phyloP scores from a whole-genome alignment of 306 rosid species.

The Pyrus betulifolia region DNA sequence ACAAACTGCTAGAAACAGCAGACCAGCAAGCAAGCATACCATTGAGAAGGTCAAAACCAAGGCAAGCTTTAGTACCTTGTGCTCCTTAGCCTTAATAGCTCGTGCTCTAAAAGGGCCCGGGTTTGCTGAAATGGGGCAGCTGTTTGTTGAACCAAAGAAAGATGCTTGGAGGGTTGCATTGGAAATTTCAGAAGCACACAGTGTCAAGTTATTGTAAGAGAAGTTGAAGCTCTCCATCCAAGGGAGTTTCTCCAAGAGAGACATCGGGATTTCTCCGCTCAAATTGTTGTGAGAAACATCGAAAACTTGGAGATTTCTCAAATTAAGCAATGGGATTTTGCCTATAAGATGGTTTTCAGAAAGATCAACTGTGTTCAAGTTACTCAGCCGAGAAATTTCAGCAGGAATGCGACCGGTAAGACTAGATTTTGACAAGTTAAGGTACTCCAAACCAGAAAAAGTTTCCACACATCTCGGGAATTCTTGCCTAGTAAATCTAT shows the following conservation, averaged over 20 bases:
- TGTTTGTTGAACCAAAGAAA: conserved; percentile 60
- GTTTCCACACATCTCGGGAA: conserved; percentile 47
- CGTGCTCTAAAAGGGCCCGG: conserved; percentile 45
- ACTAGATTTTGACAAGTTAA: conserved; percentile 71
- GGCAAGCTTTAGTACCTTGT: conserved; percentile 63
- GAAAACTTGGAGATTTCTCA: conserved; percentile 47
- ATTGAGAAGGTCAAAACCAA: conserved; percentile 60
- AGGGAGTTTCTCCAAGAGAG: conserved; percentile 52
- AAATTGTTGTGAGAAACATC: conserved; percentile 80
- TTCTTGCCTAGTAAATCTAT: conserved; percentile 58
- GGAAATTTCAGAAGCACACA: conserved; percentile 60
- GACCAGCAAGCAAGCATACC: conserved; percentile 66
- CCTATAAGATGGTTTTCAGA: conserved; percentile 74
- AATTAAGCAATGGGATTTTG: conserved; percentile 38
- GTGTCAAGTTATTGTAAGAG: conserved; percentile 75
- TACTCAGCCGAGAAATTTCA: conserved; percentile 44
- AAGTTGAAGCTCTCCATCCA: conserved; percentile 82
- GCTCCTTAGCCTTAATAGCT: conserved; percentile 21
- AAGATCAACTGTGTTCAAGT: conserved; percentile 67
- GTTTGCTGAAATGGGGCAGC: conserved; percentile 95
- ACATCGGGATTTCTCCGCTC: conserved; percentile 66
- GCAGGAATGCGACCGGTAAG: conserved; percentile 64
- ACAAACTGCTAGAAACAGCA: conserved; percentile 72
- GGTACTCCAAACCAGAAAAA: conserved; percentile 55
- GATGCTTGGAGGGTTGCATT: conserved; percentile 38